These are phyloP conservation scores for Striga asiatica DNA, from an alignment of 257 asterid genomes.

Conservation along the genomic window DNA sequence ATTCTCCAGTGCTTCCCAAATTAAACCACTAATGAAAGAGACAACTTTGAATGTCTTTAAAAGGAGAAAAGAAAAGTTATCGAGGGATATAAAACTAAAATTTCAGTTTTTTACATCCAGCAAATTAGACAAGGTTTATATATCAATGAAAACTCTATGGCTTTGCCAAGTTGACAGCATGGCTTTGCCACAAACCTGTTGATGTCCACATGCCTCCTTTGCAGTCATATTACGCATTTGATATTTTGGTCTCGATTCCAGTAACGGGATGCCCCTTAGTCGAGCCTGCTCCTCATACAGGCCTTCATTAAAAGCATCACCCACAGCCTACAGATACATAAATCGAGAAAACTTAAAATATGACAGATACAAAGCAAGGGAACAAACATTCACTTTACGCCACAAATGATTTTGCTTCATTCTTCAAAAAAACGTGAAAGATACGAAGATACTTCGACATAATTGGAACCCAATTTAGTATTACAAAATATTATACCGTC, in stretches of 20 bases:
- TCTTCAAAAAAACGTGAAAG: not conserved
- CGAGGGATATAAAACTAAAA: too few relatives aligned
- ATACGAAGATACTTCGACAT: not conserved
- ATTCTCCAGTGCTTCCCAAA: not conserved
- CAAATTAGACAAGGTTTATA: not conserved
- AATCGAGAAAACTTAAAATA: slow-evolving; percentile 1
- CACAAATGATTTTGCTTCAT: not conserved
- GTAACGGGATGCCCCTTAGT: slow-evolving; percentile 71
- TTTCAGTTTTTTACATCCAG: too few relatives aligned
- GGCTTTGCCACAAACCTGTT: slow-evolving; percentile 45
- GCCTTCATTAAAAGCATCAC: slow-evolving; percentile 98
- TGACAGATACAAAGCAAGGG: not conserved
- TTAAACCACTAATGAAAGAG: too few relatives aligned
- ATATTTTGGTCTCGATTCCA: slow-evolving; percentile 93
- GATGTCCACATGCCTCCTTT: slow-evolving; percentile 83
- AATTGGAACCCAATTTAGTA: not conserved
- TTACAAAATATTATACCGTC: not conserved
- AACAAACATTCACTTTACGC: slow-evolving; percentile 1
- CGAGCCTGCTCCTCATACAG: slow-evolving; percentile 97
- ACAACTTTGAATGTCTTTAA: too few relatives aligned
- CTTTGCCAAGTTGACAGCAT: not conserved
- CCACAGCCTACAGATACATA: slow-evolving; percentile 65
- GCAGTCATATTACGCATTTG: slow-evolving; percentile 93
- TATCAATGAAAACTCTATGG: too few relatives aligned
- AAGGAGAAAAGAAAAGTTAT: too few relatives aligned